These are phyloP conservation scores for Trichophyton equinum DNA, from an alignment of 2,329 filamentous ascomycete genomes.

Conservation along the genomic window DNA sequence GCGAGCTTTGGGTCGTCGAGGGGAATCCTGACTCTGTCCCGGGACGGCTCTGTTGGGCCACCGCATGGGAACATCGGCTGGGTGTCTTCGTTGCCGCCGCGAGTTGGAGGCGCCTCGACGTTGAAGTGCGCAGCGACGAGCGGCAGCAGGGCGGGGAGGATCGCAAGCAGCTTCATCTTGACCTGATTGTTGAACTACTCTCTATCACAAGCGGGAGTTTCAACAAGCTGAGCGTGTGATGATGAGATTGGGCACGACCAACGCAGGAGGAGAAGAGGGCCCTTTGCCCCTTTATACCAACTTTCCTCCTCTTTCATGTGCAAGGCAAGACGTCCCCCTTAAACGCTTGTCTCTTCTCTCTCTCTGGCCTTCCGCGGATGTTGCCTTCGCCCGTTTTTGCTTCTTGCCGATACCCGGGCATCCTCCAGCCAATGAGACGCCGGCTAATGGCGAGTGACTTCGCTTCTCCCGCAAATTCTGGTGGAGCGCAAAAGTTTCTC, in stretches of 20 bases:
- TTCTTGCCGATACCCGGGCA: too few relatives aligned
- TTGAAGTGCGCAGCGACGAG: constrained; percentile 44
- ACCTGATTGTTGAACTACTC: neutral
- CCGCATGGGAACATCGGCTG: constrained; percentile 40
- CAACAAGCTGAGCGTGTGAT: too few relatives aligned
- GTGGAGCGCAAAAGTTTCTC: neutral
- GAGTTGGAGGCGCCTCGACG: constrained; percentile 40
- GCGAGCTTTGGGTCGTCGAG: constrained; percentile 38
- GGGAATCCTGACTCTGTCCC: constrained; percentile 39
- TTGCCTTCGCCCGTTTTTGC: too few relatives aligned
- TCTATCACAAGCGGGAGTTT: too few relatives aligned
- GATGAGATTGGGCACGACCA: too few relatives aligned
- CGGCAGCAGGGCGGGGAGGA: constrained; percentile 34
- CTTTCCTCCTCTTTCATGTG: neutral
- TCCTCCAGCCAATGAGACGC: too few relatives aligned
- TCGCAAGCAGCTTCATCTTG: constrained; percentile 22
- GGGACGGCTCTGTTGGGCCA: constrained; percentile 32
- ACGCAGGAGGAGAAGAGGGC: too few relatives aligned
- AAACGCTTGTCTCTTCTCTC: too few relatives aligned
- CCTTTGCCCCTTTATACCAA: neutral
- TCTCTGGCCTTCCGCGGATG: too few relatives aligned
- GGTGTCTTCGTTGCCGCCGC: constrained; percentile 39
- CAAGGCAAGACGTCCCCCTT: too few relatives aligned
- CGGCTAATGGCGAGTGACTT: neutral
- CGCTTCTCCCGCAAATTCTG: neutral